Evolutionary conservation across 2,329 filamentous ascomycete genomes (phyloP), one percentile per base, ranked within the genome.

Genomic region (Conoideocrella luteorostrata): DNA sequence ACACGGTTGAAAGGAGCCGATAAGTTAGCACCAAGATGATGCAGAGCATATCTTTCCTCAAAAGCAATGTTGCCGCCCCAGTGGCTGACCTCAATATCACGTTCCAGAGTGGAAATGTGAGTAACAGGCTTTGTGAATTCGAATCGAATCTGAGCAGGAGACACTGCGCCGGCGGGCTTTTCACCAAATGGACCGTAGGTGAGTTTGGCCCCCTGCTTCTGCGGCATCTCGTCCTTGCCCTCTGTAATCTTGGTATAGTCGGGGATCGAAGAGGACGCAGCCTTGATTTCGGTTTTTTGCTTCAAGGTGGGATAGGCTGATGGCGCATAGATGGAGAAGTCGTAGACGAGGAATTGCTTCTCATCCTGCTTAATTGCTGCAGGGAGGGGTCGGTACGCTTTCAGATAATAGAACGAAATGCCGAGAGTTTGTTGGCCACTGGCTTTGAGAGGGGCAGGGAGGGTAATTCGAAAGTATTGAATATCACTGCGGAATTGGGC

Each of bases 31-130:
- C 86, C 93, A 50, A 85, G 81, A 72, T 98, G 91, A 57, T 80
- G 79, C 53, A 97, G 75, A 65, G 84, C 88, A 68, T 95, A 96
- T 46, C 88, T 81, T 70, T 98, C 93, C 69, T 98, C 93, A 39
- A 90, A 88, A 2, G 93, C 93, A 43, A 97, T 68, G 62, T 98
- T 98, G 50, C 93, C 93, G 53, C 93, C 93, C 93, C 93, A 98
- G 67, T 97, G 93, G 61, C 88, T 95, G 56, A 98, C 84, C 65
- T 98, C 93, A 50, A 98, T 71, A 58, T 97, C 90, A 47, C 93
- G 84, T 67, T 97, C 88, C 47, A 98, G 73, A 13, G 79, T 72
- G 26, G 81, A 80, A 40, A 88, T 79, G 59, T 93, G 87, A 34
- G 82, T 84, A 45, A 98, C 73, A 11, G 93, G 91, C 68, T 91